These are phyloP conservation scores for Orbilia quercus DNA, from an alignment of 2,329 filamentous ascomycete species.

Conservation along the genomic window DNA sequence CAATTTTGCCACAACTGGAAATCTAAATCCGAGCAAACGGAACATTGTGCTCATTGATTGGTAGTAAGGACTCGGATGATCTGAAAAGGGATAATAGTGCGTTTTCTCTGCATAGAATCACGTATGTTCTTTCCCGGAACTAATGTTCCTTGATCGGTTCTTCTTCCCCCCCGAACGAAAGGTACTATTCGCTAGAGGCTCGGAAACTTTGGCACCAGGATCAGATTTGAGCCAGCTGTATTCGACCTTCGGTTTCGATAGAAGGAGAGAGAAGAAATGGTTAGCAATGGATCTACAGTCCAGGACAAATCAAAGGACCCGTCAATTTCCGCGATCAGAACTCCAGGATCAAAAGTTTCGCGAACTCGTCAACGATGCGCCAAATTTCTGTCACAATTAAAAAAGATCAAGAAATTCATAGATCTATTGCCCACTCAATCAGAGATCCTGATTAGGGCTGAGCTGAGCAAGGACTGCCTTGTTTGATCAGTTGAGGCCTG, in stretches of 20 bases:
- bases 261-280: too few species aligned
- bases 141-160: conserved; percentile 29
- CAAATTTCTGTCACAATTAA: conserved; percentile 20
- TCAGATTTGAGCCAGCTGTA: too few species aligned
- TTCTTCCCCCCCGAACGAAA: conserved; percentile 24
- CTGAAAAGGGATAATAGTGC: conserved; percentile 33
- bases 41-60: conserved; percentile 29
- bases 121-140: too few species aligned
- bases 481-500: conserved; percentile 18
- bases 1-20: conserved; percentile 48
- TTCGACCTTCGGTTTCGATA: too few species aligned
- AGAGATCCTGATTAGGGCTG: conserved; percentile 33
- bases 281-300: too few species aligned
- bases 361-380: conserved; percentile 13
- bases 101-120: conserved; percentile 9
- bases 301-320: too few species aligned
- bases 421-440: too few species aligned
- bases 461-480: conserved; percentile 48
- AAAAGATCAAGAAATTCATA: neutral
- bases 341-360: neutral
- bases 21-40: conserved; percentile 38
- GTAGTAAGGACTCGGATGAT: conserved; percentile 15
- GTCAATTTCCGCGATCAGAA: neutral
- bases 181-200: neutral
- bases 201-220: neutral